Evolutionary conservation across 2,329 filamentous ascomycete species (phyloP), one percentile per base, ranked within the genome.

Genomic region (Hypoxylon sp.): DNA sequence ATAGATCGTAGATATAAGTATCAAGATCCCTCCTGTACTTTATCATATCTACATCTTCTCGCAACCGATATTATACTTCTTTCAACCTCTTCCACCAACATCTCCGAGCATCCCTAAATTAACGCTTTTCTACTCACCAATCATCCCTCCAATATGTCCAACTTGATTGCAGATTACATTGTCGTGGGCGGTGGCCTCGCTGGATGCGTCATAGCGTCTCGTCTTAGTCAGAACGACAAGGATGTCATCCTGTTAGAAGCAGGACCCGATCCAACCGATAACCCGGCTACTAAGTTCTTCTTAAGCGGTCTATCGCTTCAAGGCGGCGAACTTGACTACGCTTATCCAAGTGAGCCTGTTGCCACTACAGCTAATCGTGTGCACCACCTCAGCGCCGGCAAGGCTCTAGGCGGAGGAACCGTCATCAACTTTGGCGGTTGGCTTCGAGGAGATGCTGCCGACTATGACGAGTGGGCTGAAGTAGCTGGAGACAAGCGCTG

Each of bases 401-500:
- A 74, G 37, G 72, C 61, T 17, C 73, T 77, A 0, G 75, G 76
- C 0, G 76, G 76, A 53, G 76, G 72, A 2, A 74, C 54, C 17
- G 39, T 75, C 6, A 51, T 78, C 17, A 76, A 77, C 47, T 74
- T 44, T 39, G 76, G 76, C 4, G 73, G 73, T 29, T 77, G 73
- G 76, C 52, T 72, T 6, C 74, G 70, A 11, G 76, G 62, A 11
- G 73, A 74, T 42, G 69, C 72, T 6, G 65, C 72, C 13, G 75
- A 77, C 35, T 77, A 78, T 26, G 69, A 77, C 14, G 64, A 71
- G 22, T 75, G 69, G 72, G 74, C 70, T 2, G 59, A 74, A 26
- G 17, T 55, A 6, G 71, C 63, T 10, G 63, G 65, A 13, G 70
- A 74, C 42, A 53, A 70, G 9, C 72, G 72, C 2, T 88, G 85